Percentiles rank a stretch among this genome's conserved stretches.
Conservation (phyloP, 768 basidiomycete genomes). For the Stropharia rugosoannulata region DNA sequence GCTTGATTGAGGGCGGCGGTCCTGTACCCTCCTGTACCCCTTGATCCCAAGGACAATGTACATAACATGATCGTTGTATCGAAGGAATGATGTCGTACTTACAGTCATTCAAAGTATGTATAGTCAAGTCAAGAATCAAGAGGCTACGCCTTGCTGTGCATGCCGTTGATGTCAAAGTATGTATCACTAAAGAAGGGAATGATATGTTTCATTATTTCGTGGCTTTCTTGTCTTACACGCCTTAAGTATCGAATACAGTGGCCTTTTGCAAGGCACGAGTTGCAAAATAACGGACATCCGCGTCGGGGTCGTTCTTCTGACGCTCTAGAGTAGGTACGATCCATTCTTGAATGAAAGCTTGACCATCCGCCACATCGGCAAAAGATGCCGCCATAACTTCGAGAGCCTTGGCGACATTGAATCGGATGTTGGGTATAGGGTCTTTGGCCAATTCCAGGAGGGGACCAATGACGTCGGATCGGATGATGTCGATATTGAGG, state of each 20-base stretch:
- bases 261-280: constrained; percentile 72
- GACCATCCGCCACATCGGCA: constrained; percentile 63
- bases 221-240: neutral
- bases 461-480: constrained; percentile 79
- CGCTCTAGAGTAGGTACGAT: constrained; percentile 84
- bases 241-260: constrained; percentile 9
- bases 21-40: no score
- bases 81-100: no score
- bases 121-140: no score
- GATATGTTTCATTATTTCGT: constrained; percentile 8
- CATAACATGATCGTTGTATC: no score
- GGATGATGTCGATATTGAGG: constrained; percentile 79
- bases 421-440: constrained; percentile 97
- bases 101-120: no score
- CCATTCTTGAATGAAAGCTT: constrained; percentile 68
- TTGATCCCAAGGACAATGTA: no score
- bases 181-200: neutral
- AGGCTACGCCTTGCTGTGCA: no score
- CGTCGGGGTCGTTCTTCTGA: constrained; percentile 85
- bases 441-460: constrained; percentile 83
- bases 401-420: constrained; percentile 95
- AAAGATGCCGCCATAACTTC: constrained; percentile 83
- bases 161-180: neutral
- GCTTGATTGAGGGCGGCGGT: no score
- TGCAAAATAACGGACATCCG: constrained; percentile 96